These are phyloP conservation scores for Leucocoprinus leucothites DNA, from an alignment of 768 basidiomycete species.

Conservation along the genomic window DNA sequence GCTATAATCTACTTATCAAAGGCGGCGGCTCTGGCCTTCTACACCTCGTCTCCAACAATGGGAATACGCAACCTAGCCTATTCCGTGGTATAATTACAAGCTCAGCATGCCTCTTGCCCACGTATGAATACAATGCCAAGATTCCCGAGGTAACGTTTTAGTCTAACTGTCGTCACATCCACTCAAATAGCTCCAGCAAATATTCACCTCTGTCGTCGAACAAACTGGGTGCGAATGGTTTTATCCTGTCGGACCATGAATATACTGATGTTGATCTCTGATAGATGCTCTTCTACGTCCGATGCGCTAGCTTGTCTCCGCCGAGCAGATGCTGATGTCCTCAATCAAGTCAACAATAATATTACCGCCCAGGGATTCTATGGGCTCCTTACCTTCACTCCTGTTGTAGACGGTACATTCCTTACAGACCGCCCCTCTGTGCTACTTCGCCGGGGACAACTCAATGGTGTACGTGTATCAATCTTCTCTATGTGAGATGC, in stretches of 20 bases:
- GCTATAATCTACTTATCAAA: not conserved
- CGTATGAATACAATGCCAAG: slow-evolving; percentile 38
- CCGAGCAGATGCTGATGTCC: too few species aligned
- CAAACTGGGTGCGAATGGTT: slow-evolving; percentile 29
- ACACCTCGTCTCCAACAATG: slow-evolving; percentile 43
- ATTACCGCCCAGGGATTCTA: too few species aligned
- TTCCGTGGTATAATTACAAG: too few species aligned
- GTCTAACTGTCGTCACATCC: not conserved
- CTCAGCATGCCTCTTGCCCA: slow-evolving; percentile 40
- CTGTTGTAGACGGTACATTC: too few species aligned
- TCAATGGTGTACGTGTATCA: slow-evolving; percentile 38
- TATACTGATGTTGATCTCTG: not conserved
- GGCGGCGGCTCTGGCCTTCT: slow-evolving; percentile 49
- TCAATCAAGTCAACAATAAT: too few species aligned
- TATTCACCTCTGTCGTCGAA: slow-evolving; percentile 22
- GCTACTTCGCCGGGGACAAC: slow-evolving; percentile 30
- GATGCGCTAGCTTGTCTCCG: slow-evolving; percentile 41
- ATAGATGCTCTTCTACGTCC: slow-evolving; percentile 30
- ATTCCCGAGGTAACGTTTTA: slow-evolving; percentile 31
- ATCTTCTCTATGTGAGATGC: too few species aligned
- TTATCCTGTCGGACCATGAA: not conserved
- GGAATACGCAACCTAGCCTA: slow-evolving; percentile 41
- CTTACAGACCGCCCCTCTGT: slow-evolving; percentile 36
- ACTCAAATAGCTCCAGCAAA: not conserved
- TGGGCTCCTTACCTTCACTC: too few species aligned